phyloP scores from a whole-genome alignment of 2,329 filamentous ascomycete genomes.

The Elsinoe batatas region DNA sequence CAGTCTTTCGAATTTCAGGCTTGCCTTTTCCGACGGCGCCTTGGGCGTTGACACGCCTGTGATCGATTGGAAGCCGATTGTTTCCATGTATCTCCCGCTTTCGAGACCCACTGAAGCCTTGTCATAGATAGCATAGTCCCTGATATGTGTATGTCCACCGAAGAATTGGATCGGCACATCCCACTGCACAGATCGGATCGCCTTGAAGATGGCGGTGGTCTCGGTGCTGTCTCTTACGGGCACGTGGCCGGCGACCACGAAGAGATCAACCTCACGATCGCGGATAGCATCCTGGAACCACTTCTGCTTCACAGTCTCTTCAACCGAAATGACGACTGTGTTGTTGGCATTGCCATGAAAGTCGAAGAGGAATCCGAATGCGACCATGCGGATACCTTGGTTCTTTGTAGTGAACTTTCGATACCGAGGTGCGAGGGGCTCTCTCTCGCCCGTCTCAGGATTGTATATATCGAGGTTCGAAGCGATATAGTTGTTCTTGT shows the following conservation, averaged over 20 bases:
- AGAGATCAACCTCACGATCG: constrained; percentile 72
- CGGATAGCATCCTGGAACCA: constrained; percentile 84
- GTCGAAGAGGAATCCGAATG: constrained; percentile 92
- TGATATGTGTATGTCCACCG: constrained; percentile 80
- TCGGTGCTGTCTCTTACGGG: constrained; percentile 66
- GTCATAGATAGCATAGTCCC: constrained; percentile 75
- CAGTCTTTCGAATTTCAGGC: constrained; percentile 54
- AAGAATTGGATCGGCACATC: constrained; percentile 84
- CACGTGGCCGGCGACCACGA: constrained; percentile 78
- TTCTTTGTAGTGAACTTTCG: constrained; percentile 89
- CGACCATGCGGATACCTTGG: constrained; percentile 69
- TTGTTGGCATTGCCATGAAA: constrained; percentile 89
- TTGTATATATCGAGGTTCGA: constrained; percentile 88
- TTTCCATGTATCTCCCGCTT: constrained; percentile 89
- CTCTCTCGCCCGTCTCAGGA: constrained; percentile 56
- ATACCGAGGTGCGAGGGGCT: constrained; percentile 71
- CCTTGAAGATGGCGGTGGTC: constrained; percentile 65
- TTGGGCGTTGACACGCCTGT: constrained; percentile 46
- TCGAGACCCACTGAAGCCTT: constrained; percentile 67
- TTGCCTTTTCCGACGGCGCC: constrained; percentile 20
- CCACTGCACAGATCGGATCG: constrained; percentile 66
- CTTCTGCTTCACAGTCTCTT: constrained; percentile 66
- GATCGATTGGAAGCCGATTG: constrained; percentile 86
- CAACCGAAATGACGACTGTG: constrained; percentile 69
- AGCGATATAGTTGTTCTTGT: constrained; percentile 68